Evolutionary conservation across 352 stramenopile genomes (phyloP).

Genomic region (Globisporangium nodosum): DNA sequence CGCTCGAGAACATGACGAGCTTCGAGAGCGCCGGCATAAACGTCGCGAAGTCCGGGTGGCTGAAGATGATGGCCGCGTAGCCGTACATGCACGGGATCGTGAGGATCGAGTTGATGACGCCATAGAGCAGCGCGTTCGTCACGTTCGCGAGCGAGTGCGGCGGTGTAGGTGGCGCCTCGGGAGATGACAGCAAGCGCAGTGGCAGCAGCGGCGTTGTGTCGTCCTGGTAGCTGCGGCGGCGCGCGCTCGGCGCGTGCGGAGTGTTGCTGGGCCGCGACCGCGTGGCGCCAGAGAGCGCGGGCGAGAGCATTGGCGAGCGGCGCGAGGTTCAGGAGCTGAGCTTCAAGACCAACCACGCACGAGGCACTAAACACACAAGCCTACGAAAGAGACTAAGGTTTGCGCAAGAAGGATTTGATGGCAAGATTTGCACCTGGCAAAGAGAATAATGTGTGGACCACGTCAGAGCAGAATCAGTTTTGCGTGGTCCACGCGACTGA

Average conservation of each 20-base stretch:
- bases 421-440: too few species aligned
- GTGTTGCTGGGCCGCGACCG: conserved; percentile 36
- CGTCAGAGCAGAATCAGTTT: too few species aligned
- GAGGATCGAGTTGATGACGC: conserved; percentile 93
- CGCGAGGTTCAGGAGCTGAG: not conserved
- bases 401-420: too few species aligned
- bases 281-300: conserved; percentile 52
- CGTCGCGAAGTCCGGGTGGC: conserved; percentile 80
- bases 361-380: too few species aligned
- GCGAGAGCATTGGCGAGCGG: conserved; percentile 39
- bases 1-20: conserved; percentile 94
- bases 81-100: conserved; percentile 93
- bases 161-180: not conserved
- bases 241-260: conserved; percentile 14
- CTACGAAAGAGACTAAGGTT: too few species aligned
- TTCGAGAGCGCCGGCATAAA: conserved; percentile 92
- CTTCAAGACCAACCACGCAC: too few species aligned
- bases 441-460: too few species aligned
- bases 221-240: conserved; percentile 29
- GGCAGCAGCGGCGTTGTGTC: conserved; percentile 25
- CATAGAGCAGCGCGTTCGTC: conserved; percentile 78
- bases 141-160: conserved; percentile 23
- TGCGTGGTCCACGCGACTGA: too few species aligned
- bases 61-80: conserved; percentile 96
- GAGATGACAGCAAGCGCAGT: conserved; percentile 3